Evolutionary conservation across 1,139 yeast genomes (phyloP), one percentile per base, ranked within the genome.

Genomic region (Tardiomyces digboiensis): DNA sequence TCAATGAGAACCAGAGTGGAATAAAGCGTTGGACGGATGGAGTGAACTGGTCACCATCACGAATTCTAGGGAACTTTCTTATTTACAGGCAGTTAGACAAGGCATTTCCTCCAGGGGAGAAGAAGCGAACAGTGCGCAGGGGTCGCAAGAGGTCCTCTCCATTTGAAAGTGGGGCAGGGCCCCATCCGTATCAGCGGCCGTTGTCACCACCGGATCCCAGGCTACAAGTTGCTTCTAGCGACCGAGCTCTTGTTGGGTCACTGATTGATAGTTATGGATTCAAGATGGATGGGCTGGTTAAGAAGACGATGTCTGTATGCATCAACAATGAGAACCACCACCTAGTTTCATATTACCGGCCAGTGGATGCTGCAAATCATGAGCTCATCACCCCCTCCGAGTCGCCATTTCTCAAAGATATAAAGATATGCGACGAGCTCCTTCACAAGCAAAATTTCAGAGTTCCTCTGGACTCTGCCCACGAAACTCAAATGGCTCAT

Each of bases 11-110:
- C 52, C 71, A 75, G 19, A 80, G 91, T 0, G 91, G 93, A 1
- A 87, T 88, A 49, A 84, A 84, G 60, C 70, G 97, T 45, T 88
- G 97, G 97, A 88, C 97, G 0, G 97, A 88, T 59, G 95, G 97
- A 14, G 77, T 85, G 19, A 74, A 89, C 12, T 88, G 97, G 97
- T 80, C 89, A 1, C 96, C 97, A 0, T 82, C 93, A 2, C 68
- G 97, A 43, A 86, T 88, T 23, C 70, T 86, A 38, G 95, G 95
- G 2, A 71, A 93, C 46, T 88, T 88, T 54, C 67, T 88, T 38
- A 82, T 88, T 8, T 88, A 88, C 61, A 74, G 95, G 38, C 93
- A 85, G 60, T 66, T 85, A 44, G 88, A 84, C 55, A 75, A 76
- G 52, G 71, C 71, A 21, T 68, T 74, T n/a, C 62, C 65, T 10